Base-by-base conservation (phyloP, 208 protist species). In the Acanthamoeba healyi region DNA sequence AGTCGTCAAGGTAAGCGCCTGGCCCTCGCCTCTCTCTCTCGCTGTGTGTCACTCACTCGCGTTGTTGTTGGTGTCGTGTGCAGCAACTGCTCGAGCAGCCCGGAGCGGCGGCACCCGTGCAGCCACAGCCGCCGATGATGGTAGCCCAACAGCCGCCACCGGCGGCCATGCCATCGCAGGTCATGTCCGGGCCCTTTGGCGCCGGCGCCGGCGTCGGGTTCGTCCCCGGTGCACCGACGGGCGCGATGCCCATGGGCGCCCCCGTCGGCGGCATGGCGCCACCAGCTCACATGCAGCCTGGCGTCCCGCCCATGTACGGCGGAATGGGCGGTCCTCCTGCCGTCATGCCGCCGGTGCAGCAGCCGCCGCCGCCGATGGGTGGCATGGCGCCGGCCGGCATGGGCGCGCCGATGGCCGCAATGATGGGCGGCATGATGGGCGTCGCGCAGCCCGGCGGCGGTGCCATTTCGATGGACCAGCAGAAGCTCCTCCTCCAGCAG, bases 1-100 rank as follows among this genome's bases (percentile, higher is more conserved):
- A 56, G 86, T 67, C 36, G 95, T 84, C 36, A 38, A 95, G 51
- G 74, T 84, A n/a, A n/a, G 19, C 32, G 36, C 44, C 24, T n/a
- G n/a, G 2, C 2, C 10, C 2, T 17, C 19, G 4, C 22, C 1
- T 17, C n/a, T 54, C 2, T 51, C 44, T 84, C 24, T 36, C 10
- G 63, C 19, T n/a, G n/a, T n/a, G n/a, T n/a, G n/a, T n/a, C n/a
- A n/a, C n/a, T n/a, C n/a, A n/a, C 22, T 22, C 54, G 22, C 54
- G 54, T 22, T 61, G 22, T 19, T 22, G 12, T 56, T 56, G 12
- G 1, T 7, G 51, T 17, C 44, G 29, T 17, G 10, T 19, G n/a
- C 26, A 72, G 67, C 67, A 77, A 42, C 67, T 77, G 34, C 67
- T 77, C 1, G 67, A 77, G 67, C 67, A 77, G 38, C 67, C 67